Base-by-base conservation (phyloP, 768 basidiomycete genomes). In the Pilatotrama ljubarskyi region DNA sequence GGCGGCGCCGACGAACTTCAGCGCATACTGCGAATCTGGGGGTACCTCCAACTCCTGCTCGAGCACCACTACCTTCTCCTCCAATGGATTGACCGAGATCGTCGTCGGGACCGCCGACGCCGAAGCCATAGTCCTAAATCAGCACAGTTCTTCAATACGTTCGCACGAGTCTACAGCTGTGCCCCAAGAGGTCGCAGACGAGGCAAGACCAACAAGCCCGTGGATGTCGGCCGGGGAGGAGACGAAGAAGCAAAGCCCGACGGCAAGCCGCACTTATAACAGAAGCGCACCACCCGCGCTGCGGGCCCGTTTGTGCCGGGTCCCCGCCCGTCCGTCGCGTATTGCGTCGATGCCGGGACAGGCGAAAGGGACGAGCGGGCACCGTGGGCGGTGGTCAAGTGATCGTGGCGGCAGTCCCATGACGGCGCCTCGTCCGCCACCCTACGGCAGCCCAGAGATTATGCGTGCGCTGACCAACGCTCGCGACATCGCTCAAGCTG, bases 1-100 rank as follows among this genome's bases (percentile, higher is more conserved):
- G 8, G 70, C 70, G 2, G 72, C 72, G 18, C 68, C 70, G 9
- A 62, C 64, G 44, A 72, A 72, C 59, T 70, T 72, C 46, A 71
- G 63, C 6, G 46, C 65, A 62, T 70, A 72, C 40, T 71, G 64
- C 26, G 62, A 59, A 17, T 68, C 62, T 25, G 47, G 55, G 3
- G 55, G 55, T 1, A 41, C 47, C 14, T 47, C 54, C 11, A 26
- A 42, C 48, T 54, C 56, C 29, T 48, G 54, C 36, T 65, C 57
- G 13, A 67, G 58, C 15, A 62, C 57, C 18, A 53, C 61, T 14
- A 64, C 64, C 57, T 69, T 65, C 66, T 69, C 68, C 44, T 69
- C 68, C 7, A 68, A 14, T 22, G 66, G 64, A 3, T 54, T 53
- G 10, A 65, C 55, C 18, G 61, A 55, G 26, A 66, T 40, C 42